phyloP scores from a whole-genome alignment of 129 eudicot genomes.

The Glebionis coronaria region DNA sequence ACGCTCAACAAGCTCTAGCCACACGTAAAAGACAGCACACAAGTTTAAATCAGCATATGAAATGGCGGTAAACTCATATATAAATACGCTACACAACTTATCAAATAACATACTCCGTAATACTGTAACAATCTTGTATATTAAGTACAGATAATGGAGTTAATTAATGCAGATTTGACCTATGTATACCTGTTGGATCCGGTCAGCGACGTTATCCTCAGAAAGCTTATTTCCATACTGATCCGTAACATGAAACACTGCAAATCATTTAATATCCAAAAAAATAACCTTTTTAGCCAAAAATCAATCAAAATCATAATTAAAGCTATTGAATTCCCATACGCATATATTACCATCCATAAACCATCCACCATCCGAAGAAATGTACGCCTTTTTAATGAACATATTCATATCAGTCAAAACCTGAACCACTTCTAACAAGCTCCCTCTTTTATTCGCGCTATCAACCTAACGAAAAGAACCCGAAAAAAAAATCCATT shows the following conservation, averaged over 20 bases:
- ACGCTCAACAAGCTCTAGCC: background rate
- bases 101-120: background rate
- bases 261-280: background rate
- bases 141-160: background rate
- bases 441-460: conserved; percentile 69
- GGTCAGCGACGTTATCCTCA: conserved; percentile 61
- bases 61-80: background rate
- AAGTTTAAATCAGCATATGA: background rate
- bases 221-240: conserved; percentile 66
- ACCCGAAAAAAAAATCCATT: background rate
- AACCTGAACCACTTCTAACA: conserved; percentile 88
- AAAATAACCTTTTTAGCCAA: too few species aligned
- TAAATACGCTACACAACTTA: background rate
- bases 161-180: conserved; percentile 3
- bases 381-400: conserved; percentile 77
- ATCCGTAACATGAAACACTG: conserved; percentile 92
- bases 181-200: conserved; percentile 61
- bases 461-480: conserved; percentile 58
- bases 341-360: conserved; percentile 64
- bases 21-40: background rate
- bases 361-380: conserved; percentile 91
- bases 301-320: background rate
- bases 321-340: background rate
- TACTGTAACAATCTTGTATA: conserved; percentile 3
- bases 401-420: conserved; percentile 71